Conservation (phyloP, 1,139 yeast species). For the Candida sanyaensis region DNA sequence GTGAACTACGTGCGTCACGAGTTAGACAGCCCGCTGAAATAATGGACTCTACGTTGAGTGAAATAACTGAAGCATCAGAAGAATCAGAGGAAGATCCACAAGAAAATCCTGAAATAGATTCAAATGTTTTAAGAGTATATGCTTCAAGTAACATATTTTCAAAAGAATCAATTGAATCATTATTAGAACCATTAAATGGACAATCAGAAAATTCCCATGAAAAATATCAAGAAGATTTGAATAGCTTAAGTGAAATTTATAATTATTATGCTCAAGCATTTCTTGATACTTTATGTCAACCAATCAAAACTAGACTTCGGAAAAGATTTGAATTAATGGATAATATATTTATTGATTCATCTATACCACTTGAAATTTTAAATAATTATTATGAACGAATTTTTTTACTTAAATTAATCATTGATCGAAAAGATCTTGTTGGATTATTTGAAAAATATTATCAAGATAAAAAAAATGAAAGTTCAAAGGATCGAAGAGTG, state of each 20-base stretch:
- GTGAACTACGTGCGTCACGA: conserved; percentile 9
- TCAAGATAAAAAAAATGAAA: not conserved
- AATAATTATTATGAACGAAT: conserved; percentile 7
- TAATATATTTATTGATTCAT: conserved; percentile 6
- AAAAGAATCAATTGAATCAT: conserved; percentile 31
- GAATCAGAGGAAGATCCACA: not conserved
- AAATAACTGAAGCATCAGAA: conserved; percentile 1
- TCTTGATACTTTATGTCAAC: conserved; percentile 12
- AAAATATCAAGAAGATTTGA: conserved; percentile 23
- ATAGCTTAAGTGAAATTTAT: conserved; percentile 19
- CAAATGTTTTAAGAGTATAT: conserved; percentile 32
- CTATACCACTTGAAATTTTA: conserved; percentile 10
- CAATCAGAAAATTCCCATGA: conserved; percentile 17
- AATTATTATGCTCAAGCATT: conserved; percentile 9
- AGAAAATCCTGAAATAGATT: conserved; percentile 15
- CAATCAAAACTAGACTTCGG: conserved; percentile 7
- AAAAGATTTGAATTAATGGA: conserved; percentile 11
- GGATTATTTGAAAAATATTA: conserved; percentile 8
- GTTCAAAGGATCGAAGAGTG: too few relatives aligned
- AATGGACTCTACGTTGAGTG: not conserved
- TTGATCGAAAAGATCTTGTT: conserved; percentile 8
- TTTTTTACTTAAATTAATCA: conserved; percentile 7
- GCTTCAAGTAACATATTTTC: conserved; percentile 37
- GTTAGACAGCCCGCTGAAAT: not conserved
- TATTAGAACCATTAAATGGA: conserved; percentile 17